Conservation (phyloP, 2,329 filamentous ascomycete species). For the Hymenoscyphus salicellus region DNA sequence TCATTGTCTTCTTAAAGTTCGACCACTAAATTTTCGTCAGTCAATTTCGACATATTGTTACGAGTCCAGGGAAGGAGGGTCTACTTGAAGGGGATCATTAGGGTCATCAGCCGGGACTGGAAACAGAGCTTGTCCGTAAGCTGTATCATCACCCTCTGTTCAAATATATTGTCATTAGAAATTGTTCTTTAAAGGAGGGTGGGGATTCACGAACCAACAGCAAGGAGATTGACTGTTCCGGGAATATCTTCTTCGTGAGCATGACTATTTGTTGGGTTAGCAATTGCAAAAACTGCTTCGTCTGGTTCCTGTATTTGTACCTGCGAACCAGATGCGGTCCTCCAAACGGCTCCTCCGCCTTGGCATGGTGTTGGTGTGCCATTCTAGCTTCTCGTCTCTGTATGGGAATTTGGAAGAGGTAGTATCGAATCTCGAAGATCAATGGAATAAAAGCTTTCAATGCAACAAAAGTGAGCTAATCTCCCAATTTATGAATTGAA, state of each 20-base stretch:
- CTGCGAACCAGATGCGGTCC: background rate
- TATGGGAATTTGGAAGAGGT: background rate
- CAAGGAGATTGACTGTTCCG: conserved; percentile 54
- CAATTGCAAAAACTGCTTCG: background rate
- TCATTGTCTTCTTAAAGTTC: conserved; percentile 53
- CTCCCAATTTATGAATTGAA: no score
- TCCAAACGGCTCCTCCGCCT: background rate
- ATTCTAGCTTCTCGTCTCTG: background rate
- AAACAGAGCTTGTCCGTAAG: conserved; percentile 58
- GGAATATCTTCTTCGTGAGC: conserved; percentile 55
- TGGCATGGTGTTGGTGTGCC: background rate
- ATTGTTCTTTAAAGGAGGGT: background rate
- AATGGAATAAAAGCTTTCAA: background rate
- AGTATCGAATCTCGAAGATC: background rate
- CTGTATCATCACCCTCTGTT: conserved; percentile 56
- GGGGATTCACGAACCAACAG: conserved; percentile 31
- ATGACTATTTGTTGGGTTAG: conserved; percentile 40
- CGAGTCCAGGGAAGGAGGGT: background rate
- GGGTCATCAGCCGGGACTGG: conserved; percentile 60
- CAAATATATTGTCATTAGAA: background rate
- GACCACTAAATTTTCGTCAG: conserved; percentile 44
- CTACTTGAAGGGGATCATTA: conserved; percentile 55
- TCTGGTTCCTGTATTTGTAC: background rate
- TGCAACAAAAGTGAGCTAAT: no score
- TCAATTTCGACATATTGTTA: background rate